Evolutionary conservation across 2,329 filamentous ascomycete genomes (phyloP), one percentile per base, ranked within the genome.

Genomic region (Neofusicoccum sp.): DNA sequence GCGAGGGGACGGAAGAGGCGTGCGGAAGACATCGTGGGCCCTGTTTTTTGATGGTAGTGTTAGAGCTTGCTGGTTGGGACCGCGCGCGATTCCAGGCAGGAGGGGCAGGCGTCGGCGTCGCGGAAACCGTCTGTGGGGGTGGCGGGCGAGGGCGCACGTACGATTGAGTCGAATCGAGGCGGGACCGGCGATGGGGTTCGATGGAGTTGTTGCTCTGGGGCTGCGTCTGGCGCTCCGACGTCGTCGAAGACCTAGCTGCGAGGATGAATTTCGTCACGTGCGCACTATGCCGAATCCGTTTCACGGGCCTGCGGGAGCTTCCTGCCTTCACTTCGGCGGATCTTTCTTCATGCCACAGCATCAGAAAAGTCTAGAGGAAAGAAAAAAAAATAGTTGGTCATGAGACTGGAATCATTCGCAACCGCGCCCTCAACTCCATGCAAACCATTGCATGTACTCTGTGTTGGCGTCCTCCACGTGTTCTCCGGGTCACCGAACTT

Each of bases 1-100:
- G 74, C 71, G 68, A 78, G 70, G 64, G 76, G 76, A 68, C 76
- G 76, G 71, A 78, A 68, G 70, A 78, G 70, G 64, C 76, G 76
- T 61, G 71, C 58, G 70, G 76, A 71, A 73, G 77, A 77, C 76
- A 78, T 78, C 67, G 49, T 74, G 73, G 64, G 66, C 44, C 44
- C 44, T 49, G 59, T 61, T 22, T 43, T 44, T 56, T 39, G 29
- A 33, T 28, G 41, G 3, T 16, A 48, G 56, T 22, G 39, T 61
- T 14, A 64, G 64, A 67, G 66, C 59, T 66, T 65, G 72, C 74
- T 33, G 28, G 22, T 28, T 22, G 33, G 50, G 29, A 34, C 5
- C 14, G 33, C 33, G 33, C 16, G 16, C 22, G n/a, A 28, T 9
- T 47, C 29, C 29, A 14, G 6, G 14, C 28, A 12, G 36, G 37